Evolutionary conservation across 768 basidiomycete species (phyloP).

Genomic region (Tricholoma bakamatsutake): DNA sequence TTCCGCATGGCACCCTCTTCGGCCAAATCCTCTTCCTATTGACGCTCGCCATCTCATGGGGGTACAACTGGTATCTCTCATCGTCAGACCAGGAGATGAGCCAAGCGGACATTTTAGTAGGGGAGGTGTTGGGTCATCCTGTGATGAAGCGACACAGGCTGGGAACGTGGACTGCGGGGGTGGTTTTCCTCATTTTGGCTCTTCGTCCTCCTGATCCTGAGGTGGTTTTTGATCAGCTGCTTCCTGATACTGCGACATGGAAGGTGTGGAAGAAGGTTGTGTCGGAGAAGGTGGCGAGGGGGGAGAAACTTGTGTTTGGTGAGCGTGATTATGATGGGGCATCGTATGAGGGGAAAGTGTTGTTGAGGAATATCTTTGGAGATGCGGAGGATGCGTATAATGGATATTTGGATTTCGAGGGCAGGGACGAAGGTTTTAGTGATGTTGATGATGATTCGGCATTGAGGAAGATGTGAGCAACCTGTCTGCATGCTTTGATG

Average conservation of each 20-base stretch:
- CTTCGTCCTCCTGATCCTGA: neutral
- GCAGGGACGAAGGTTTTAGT: too few species aligned
- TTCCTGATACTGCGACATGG: neutral
- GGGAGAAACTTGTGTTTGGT: neutral
- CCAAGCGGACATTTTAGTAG: neutral
- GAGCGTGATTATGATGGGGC: neutral
- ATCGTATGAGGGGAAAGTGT: neutral
- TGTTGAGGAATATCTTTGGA: neutral
- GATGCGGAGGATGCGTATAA: neutral
- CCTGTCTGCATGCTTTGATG: too few species aligned
- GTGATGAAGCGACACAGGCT: neutral
- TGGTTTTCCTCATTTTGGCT: neutral
- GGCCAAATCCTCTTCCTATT: constrained; percentile 26
- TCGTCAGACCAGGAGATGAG: neutral
- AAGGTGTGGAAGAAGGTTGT: neutral
- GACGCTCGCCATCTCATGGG: constrained; percentile 24
- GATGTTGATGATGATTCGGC: too few species aligned
- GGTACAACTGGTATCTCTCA: constrained; percentile 21
- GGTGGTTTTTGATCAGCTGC: neutral
- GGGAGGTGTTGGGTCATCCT: neutral
- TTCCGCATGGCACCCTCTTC: constrained; percentile 24
- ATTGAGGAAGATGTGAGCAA: too few species aligned
- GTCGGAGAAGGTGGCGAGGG: neutral
- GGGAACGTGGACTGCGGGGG: neutral
- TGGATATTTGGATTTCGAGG: neutral